Conservation (phyloP, 345 rosid genomes). For the Aquilaria yunnanensis region DNA sequence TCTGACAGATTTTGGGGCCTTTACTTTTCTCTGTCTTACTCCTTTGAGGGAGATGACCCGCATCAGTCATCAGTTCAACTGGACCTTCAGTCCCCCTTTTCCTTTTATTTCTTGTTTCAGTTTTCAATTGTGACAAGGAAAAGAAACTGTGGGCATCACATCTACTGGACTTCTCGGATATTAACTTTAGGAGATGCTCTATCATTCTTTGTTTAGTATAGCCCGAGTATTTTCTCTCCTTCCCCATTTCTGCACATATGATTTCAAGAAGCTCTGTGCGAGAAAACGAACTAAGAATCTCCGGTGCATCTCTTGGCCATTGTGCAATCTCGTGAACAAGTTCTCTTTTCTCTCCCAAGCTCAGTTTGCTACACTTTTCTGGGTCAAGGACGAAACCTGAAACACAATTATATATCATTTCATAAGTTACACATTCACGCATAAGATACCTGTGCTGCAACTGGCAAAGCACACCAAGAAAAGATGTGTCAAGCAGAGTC, state of each 20-base stretch:
- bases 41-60: constrained; percentile 9
- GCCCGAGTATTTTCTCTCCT: constrained; percentile 69
- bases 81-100: constrained; percentile 30
- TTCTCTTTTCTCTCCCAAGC: constrained; percentile 62
- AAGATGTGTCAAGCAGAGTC: too few relatives aligned
- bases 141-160: constrained; percentile 3
- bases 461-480: too few relatives aligned
- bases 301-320: constrained; percentile 50
- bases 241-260: constrained; percentile 83
- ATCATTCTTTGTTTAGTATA: constrained; percentile 68
- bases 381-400: constrained; percentile 52
- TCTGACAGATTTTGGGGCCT: constrained; percentile 38
- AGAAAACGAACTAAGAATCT: constrained; percentile 64
- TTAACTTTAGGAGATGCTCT: constrained; percentile 59
- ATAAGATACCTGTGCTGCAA: too few relatives aligned
- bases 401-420: neutral
- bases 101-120: constrained; percentile 33
- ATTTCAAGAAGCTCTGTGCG: constrained; percentile 77
- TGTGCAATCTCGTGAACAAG: constrained; percentile 55
- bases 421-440: too few relatives aligned
- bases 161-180: constrained; percentile 34
- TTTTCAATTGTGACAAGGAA: constrained; percentile 12
- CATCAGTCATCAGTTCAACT: constrained; percentile 19
- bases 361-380: constrained; percentile 39
- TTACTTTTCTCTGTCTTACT: constrained; percentile 24